Percentiles rank a stretch among this genome's conserved stretches.
phyloP scores from a whole-genome alignment of 225 moss, liverwort and hornwort genomes.

The Antitrichia curtipendula region DNA sequence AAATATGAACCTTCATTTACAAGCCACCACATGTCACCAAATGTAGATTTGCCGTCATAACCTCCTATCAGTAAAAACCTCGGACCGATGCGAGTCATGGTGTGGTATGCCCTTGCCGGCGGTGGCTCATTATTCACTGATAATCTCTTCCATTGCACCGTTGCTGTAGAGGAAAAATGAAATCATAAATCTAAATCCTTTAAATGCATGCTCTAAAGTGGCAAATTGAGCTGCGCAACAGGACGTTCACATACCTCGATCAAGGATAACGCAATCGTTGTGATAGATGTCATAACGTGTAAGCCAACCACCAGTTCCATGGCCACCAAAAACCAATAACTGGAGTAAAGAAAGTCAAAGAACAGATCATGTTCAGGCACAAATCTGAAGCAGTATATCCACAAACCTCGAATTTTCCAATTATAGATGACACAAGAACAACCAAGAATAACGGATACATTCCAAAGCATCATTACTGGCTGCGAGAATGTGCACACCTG shows the following conservation, averaged over 20 bases:
- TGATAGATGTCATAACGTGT: constrained; percentile 96
- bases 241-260: constrained; percentile 53
- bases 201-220: neutral
- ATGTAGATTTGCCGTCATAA: constrained; percentile 92
- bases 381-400: neutral
- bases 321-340: constrained; percentile 93
- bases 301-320: constrained; percentile 95
- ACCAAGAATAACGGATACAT: neutral
- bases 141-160: constrained; percentile 86
- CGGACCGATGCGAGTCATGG: constrained; percentile 70
- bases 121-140: constrained; percentile 76
- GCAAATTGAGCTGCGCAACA: neutral
- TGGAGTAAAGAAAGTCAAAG: constrained; percentile 13
- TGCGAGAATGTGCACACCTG: constrained; percentile 42
- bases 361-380: neutral
- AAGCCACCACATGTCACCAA: constrained; percentile 97
- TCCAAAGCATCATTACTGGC: neutral
- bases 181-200: neutral
- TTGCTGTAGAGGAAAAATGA: constrained; percentile 39
- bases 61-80: constrained; percentile 91
- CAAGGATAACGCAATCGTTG: constrained; percentile 84
- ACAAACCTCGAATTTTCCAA: neutral
- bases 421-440: neutral
- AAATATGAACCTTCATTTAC: constrained; percentile 60
- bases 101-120: constrained; percentile 87